Base-by-base conservation (phyloP, 495 filamentous ascomycete genomes). In the Xylaria scruposa region DNA sequence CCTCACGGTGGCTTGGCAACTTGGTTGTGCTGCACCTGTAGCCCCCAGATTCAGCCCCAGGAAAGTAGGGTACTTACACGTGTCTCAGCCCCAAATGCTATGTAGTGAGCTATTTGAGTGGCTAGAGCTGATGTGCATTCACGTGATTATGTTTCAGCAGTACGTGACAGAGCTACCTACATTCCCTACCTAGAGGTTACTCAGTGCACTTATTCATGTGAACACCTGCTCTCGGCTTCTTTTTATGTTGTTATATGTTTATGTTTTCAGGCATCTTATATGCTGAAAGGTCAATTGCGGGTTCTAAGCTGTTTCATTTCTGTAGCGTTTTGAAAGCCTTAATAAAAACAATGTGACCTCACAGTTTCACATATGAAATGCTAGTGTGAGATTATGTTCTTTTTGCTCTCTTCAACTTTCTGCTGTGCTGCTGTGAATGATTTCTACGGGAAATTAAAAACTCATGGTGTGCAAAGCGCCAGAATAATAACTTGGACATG, bases 1-100 rank as follows among this genome's bases (percentile, higher is more conserved):
- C 58, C 38, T 31, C 51, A 10, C 51, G 3, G 51, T 53, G 49
- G 51, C 56, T 60, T 60, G 56, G 56, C 56, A 38, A 56, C 51
- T 8, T 8, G 51, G 12, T 26, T 38, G 7, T 38, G 36, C 36
- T 38, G 36, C 36, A 38, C 36, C n/a, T 54, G 21, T 26, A 54
- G 24, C n/a, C 29, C 58, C 58, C 33, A 60, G 58, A 33, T 60
- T 60, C 58, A 60, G 58, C 58, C 58, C 58, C 58, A 21, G n/a
- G 19, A 4, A 4, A 60, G 33, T 31, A 31, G 29, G 38, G 8
- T 38, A 38, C 9, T 60, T 31, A 19, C 31, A 38, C 58, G 9
- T 60, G 58, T 56, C 26, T 56, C 53, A 56, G 53, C 53, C 53
- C 53, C 49, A 56, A 31, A 56, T 21, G 8, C 58, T 60, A 12